Conservation (phyloP, 1,284 basidiomycete genomes). For the Mixia osmundae region DNA sequence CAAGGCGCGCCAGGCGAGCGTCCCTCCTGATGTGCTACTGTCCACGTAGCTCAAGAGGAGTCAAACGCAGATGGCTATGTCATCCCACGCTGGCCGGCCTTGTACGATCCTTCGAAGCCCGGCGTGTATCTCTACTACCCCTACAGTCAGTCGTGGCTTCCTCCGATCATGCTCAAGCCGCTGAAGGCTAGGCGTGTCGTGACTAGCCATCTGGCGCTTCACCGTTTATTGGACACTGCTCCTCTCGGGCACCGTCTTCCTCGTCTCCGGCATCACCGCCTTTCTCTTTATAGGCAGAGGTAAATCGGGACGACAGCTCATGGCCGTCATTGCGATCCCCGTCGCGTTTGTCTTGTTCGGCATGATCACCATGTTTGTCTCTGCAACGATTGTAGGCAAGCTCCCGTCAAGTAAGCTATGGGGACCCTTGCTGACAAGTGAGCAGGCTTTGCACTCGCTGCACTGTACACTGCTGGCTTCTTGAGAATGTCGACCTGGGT, state of each 20-base stretch:
- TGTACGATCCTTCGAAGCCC: too few species aligned
- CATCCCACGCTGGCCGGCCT: too few species aligned
- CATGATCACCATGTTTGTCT: slow-evolving; percentile 38
- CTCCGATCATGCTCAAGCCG: too few species aligned
- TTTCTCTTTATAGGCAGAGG: slow-evolving; percentile 33
- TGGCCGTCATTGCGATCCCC: slow-evolving; percentile 26
- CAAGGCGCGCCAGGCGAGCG: too few species aligned
- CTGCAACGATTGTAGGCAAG: slow-evolving; percentile 40
- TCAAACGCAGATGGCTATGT: too few species aligned
- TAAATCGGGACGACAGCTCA: slow-evolving; percentile 3
- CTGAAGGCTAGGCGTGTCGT: too few species aligned
- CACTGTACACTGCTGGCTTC: slow-evolving; percentile 39
- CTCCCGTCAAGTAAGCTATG: background rate
- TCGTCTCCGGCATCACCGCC: slow-evolving; percentile 41
- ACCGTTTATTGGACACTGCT: slow-evolving; percentile 64
- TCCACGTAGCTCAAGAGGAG: too few species aligned
- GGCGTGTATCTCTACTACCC: too few species aligned
- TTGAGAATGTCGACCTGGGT: slow-evolving; percentile 73
- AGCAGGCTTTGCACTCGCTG: slow-evolving; percentile 35
- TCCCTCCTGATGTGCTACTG: too few species aligned
- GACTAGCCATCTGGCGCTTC: slow-evolving; percentile 55
- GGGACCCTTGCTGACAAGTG: background rate
- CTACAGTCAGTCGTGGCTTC: too few species aligned
- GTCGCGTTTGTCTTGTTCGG: slow-evolving; percentile 34
- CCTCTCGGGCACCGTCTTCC: slow-evolving; percentile 44